Conservation (phyloP, 2,329 filamentous ascomycete genomes). For the Chaetomium sp. region DNA sequence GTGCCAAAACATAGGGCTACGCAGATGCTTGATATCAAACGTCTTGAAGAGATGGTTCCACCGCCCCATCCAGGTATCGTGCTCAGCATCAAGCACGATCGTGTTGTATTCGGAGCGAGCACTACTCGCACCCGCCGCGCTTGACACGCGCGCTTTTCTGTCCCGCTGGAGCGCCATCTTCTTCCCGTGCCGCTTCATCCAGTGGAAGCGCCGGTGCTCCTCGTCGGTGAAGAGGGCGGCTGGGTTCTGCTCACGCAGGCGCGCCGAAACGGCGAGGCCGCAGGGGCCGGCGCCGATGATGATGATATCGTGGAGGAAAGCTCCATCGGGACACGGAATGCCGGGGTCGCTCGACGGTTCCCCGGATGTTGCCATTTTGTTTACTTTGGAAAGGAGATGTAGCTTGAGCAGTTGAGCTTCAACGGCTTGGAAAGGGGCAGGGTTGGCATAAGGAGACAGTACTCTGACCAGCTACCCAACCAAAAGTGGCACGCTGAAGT, state of each 20-base stretch:
- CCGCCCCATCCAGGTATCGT: conserved; percentile 65
- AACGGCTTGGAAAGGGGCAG: background rate
- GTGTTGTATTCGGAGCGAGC: conserved; percentile 45
- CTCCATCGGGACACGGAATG: background rate
- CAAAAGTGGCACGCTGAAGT: background rate
- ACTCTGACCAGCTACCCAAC: background rate
- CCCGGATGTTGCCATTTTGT: background rate
- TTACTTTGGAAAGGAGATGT: background rate
- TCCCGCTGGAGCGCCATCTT: conserved; percentile 60
- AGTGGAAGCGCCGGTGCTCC: conserved; percentile 79
- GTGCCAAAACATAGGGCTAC: conserved; percentile 84
- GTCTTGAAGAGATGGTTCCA: conserved; percentile 72
- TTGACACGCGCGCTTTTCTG: conserved; percentile 43
- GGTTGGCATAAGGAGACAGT: background rate
- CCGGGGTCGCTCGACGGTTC: background rate
- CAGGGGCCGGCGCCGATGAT: background rate
- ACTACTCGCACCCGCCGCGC: background rate
- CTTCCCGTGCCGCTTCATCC: conserved; percentile 67
- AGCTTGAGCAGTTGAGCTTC: background rate
- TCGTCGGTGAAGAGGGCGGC: conserved; percentile 82
- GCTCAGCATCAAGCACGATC: conserved; percentile 68
- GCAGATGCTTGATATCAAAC: conserved; percentile 69
- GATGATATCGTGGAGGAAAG: conserved; percentile 7
- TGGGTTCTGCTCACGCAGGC: conserved; percentile 53
- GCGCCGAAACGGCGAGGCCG: background rate